Evolutionary conservation across 768 basidiomycete genomes (phyloP).

Genomic region (Mycena olivaceomarginata): DNA sequence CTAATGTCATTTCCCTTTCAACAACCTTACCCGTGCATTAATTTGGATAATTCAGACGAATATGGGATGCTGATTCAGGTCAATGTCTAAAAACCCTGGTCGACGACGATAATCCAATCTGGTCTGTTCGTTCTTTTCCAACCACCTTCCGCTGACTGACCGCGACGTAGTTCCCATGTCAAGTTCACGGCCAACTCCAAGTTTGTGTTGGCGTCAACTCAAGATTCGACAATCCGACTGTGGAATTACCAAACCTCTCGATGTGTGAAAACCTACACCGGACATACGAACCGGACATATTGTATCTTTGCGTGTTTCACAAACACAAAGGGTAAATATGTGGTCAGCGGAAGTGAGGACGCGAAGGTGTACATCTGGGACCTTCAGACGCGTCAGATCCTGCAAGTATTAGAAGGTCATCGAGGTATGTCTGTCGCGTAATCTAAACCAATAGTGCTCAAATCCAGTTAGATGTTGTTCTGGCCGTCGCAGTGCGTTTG

Average conservation of each 20-base stretch:
- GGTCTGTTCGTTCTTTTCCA: conserved; percentile 63
- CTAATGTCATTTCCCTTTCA: conserved; percentile 80
- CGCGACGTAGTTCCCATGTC: conserved; percentile 81
- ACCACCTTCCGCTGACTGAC: conserved; percentile 29
- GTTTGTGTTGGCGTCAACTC: conserved; percentile 92
- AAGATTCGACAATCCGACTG: conserved; percentile 95
- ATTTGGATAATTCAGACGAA: conserved; percentile 76
- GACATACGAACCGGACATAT: conserved; percentile 91
- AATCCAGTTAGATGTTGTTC: conserved; percentile 72
- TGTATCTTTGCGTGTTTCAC: conserved; percentile 84
- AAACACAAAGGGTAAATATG: conserved; percentile 76
- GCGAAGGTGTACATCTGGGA: conserved; percentile 94
- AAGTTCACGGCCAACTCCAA: conserved; percentile 94
- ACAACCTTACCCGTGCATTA: conserved; percentile 19
- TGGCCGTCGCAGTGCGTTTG: conserved; percentile 83
- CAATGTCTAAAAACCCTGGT: conserved; percentile 98
- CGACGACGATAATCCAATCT: conserved; percentile 97
- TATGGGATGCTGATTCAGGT: conserved; percentile 98
- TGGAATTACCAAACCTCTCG: conserved; percentile 96
- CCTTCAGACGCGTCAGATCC: conserved; percentile 85
- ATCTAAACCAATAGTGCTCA: conserved; percentile 17
- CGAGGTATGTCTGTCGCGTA: conserved; percentile 69
- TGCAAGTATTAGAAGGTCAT: conserved; percentile 88
- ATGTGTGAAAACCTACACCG: conserved; percentile 94
- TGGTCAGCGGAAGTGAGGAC: conserved; percentile 95